Evolutionary conservation across 2,329 filamentous ascomycete genomes (phyloP), one percentile per base, ranked within the genome.

Genomic region (Fusarium tupiense): DNA sequence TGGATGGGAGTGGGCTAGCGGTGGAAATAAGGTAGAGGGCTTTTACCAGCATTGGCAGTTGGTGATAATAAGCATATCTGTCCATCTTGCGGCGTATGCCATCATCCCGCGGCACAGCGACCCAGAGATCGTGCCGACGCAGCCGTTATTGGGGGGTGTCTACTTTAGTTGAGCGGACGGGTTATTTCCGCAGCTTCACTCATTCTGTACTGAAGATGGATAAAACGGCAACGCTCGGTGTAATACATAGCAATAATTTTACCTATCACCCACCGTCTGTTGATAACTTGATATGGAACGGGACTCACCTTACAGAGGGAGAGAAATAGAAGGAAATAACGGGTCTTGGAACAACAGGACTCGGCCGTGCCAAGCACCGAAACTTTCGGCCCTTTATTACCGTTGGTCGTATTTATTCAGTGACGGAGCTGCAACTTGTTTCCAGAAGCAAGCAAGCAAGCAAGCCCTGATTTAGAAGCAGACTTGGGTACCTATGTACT

Each of bases 1-100:
- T 50, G 38, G 33, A 35, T 35, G 38, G 57, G 24, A 40, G 29
- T 29, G 29, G 22, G 47, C 33, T 50, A 52, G 43, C 57, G 26
- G 64, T 49, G 59, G 35, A 66, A 59, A 47, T 47, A 62, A 69
- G 49, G 40, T 69, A 69, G 53, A 40, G 59, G 52, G 53, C n/a
- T 50, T 67, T 35, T 44, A 56, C 41, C 54, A 52, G 53, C 44
- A 67, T 49, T 67, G 63, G 67, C 64, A 64, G 64, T 64, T 64
- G 40, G 54, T 49, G 75, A 68, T 47, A 71, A 78, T 78, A 78
- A 78, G 77, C 77, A 78, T 78, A 78, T 78, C 74, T 77, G 76
- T 72, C 64, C 70, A 78, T 76, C 70, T 72, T 65, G 69, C 69
- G 74, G 72, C 72, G 66, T 63, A 76, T 78, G 72, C 75, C 76